Evolutionary conservation across 2,329 filamentous ascomycete genomes (phyloP), one percentile per base, ranked within the genome.

Genomic region (Fusarium beomiforme): DNA sequence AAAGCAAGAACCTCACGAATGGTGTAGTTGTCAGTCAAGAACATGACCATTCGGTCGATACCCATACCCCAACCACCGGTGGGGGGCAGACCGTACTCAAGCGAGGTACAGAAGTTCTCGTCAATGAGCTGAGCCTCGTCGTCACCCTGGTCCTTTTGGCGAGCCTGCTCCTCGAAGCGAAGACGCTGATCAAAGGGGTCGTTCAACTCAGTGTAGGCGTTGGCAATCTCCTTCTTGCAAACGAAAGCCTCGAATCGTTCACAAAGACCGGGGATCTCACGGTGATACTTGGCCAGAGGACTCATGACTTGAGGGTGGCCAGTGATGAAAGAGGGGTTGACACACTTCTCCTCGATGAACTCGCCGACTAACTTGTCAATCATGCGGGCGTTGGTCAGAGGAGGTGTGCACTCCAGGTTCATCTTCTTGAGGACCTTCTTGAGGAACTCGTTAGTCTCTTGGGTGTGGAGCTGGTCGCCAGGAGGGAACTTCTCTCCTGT

Each of bases 171-270:
- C 82, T 97, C 94, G 71, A 84, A 84, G 24, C 94, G 90, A 70
- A 95, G 84, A 69, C 96, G 90, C 86, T 99, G 96, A 82, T 98
- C 95, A 78, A 97, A 95, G 61, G 95, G 94, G 78, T 98, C 93
- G 87, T 84, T 84, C 88, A 99, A 91, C 89, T 99, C 96, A 41
- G 95, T 98, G 85, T 98, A 97, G 31, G 95, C 95, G 79, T 99
- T 98, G 78, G 92, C 92, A 75, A 98, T 98, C 81, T 98, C 95
- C 89, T 84, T 84, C 77, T 81, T 83, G 76, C 78, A 81, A 21
- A 98, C 96, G 75, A 99, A 99, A 14, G 93, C 95, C 84, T 99
- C 96, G 82, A 98, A 98, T 59, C 96, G 93, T 86, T 99, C 96
- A 81, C 94, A 98, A 36, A 99, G 89, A 77, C 95, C 96, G 57